A percentile compares a stretch with the other conserved stretches of the same genome.
phyloP scores from a whole-genome alignment of 352 stramenopile genomes.

The Hyaloperonospora arabidopsidis region DNA sequence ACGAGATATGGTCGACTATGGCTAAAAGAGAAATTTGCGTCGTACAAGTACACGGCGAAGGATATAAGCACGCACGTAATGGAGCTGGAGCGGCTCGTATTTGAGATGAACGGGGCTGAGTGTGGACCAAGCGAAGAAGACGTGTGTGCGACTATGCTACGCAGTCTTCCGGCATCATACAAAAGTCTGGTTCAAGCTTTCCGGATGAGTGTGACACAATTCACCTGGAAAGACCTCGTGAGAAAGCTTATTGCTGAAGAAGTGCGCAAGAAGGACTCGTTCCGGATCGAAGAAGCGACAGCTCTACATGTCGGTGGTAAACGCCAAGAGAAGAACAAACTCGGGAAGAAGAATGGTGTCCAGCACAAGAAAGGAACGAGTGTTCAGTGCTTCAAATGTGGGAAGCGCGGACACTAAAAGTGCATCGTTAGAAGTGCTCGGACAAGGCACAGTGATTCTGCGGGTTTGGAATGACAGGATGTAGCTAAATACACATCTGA shows the following conservation, averaged over 20 bases:
- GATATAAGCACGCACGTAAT: not conserved
- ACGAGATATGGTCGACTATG: not conserved
- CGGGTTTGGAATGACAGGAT: not conserved
- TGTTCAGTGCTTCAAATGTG: not conserved
- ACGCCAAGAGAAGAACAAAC: too few species aligned
- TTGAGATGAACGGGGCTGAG: not conserved
- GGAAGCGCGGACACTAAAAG: too few species aligned
- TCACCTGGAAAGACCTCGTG: too few species aligned
- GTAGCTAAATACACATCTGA: not conserved
- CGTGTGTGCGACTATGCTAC: not conserved
- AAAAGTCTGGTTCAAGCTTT: not conserved
- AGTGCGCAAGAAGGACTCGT: too few species aligned
- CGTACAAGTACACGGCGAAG: not conserved
- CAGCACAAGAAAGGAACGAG: not conserved
- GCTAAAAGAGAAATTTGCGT: too few species aligned
- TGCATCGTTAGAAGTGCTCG: not conserved
- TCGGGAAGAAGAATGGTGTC: not conserved
- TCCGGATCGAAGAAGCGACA: too few species aligned
- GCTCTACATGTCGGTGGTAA: too few species aligned
- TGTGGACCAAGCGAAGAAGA: not conserved
- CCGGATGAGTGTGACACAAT: not conserved
- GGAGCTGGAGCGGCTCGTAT: not conserved
- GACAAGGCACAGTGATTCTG: not conserved
- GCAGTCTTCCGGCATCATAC: too few species aligned
- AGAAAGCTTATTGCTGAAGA: slow-evolving; percentile 1